Conservation (phyloP, 306 rosid species). For the Vicia sativa region DNA sequence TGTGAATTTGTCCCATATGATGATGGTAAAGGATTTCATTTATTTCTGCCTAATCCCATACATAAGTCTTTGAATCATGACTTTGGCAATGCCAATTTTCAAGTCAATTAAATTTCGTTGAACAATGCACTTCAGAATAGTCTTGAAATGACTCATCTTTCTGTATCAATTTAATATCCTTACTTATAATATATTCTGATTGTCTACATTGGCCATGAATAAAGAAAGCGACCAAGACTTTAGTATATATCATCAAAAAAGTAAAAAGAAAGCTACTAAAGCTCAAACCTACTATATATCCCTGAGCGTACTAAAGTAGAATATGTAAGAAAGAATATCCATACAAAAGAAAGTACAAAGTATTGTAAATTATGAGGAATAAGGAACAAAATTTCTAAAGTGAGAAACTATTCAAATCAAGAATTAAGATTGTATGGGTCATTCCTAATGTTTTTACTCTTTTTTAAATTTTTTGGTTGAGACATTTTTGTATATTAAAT, state of each 20-base stretch:
- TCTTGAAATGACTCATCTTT: conserved; percentile 11
- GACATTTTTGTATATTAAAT: no score
- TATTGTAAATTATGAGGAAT: conserved; percentile 20
- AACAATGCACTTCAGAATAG: neutral
- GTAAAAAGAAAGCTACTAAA: conserved; percentile 27
- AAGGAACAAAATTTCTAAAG: conserved; percentile 5
- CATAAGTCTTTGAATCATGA: conserved; percentile 7
- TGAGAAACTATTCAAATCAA: neutral
- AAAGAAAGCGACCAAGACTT: conserved; percentile 31
- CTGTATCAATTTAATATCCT: conserved; percentile 29
- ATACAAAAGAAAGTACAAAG: conserved; percentile 31
- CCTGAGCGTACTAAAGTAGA: conserved; percentile 26
- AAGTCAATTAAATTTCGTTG: conserved; percentile 12
- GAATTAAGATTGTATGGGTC: neutral
- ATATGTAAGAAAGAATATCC: conserved; percentile 27
- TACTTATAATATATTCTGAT: conserved; percentile 23
- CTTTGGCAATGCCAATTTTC: conserved; percentile 12
- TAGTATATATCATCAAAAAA: neutral
- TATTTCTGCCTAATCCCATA: neutral
- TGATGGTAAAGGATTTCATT: conserved; percentile 45
- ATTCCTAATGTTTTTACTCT: neutral
- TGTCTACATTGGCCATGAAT: conserved; percentile 24
- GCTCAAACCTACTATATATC: conserved; percentile 26
- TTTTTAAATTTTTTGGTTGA: no score
- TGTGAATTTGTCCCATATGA: conserved; percentile 62